These are phyloP conservation scores for Pichia pseudocactophila DNA, from an alignment of 805 yeast species.

Conservation along the genomic window DNA sequence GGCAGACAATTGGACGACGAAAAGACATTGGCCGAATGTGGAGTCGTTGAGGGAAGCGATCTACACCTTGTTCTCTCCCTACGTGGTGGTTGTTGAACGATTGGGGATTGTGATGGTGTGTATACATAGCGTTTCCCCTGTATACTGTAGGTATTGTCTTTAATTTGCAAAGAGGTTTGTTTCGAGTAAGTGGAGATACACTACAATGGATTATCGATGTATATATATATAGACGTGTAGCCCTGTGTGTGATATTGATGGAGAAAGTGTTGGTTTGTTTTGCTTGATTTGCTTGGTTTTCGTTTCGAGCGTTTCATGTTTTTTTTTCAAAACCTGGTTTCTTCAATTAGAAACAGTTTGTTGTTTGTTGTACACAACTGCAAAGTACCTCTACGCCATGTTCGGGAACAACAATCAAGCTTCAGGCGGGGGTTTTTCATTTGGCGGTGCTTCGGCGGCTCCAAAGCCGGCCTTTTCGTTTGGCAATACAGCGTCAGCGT, in stretches of 20 bases:
- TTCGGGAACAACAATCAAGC: constrained; percentile 2
- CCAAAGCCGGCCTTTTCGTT: constrained; percentile 10
- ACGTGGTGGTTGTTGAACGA: constrained; percentile 73
- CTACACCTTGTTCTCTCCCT: constrained; percentile 85
- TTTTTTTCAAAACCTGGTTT: not conserved
- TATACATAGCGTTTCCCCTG: too few species aligned
- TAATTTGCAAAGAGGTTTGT: too few species aligned
- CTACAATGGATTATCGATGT: too few species aligned
- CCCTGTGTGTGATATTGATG: too few species aligned
- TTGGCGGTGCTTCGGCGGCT: constrained; percentile 9
- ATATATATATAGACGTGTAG: too few species aligned
- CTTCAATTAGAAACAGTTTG: not conserved
- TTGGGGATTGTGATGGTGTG: too few species aligned
- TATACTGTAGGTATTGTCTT: too few species aligned
- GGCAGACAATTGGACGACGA: constrained; percentile 93
- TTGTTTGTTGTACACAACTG: not conserved
- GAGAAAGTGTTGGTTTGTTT: too few species aligned
- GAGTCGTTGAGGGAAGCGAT: constrained; percentile 78
- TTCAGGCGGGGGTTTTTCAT: constrained; percentile 10
- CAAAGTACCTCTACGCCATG: not conserved
- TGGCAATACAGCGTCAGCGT: constrained; percentile 1
- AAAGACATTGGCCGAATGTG: constrained; percentile 58
- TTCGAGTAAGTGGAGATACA: too few species aligned
- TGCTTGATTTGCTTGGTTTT: not conserved
- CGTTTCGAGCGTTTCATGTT: not conserved